Conservation (phyloP, 2,329 filamentous ascomycete genomes). For the Microcyclospora tardicrescens region DNA sequence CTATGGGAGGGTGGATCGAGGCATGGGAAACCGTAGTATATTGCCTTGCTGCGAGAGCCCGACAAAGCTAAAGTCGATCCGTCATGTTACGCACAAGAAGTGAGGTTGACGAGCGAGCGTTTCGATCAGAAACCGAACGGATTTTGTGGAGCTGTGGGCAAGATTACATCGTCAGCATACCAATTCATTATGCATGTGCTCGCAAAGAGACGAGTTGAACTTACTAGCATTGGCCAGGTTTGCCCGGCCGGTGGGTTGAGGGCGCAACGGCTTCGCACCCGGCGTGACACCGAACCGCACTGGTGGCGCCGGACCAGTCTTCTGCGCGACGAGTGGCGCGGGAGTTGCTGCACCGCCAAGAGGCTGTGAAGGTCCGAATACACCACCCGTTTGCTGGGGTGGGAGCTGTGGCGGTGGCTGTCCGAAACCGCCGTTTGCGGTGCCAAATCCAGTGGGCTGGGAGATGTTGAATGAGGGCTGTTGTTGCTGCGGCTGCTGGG, state of each 20-base stretch:
- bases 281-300: conserved; percentile 74
- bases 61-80: no score
- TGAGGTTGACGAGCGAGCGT: neutral
- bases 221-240: conserved; percentile 93
- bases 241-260: conserved; percentile 81
- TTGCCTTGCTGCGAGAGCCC: no score
- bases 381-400: conserved; percentile 39
- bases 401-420: conserved; percentile 42
- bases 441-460: conserved; percentile 23
- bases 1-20: no score
- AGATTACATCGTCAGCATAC: conserved; percentile 7
- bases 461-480: conserved; percentile 28
- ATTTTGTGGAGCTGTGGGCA: conserved; percentile 48
- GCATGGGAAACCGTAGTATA: no score
- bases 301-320: conserved; percentile 74
- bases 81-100: no score
- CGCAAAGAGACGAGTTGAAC: conserved; percentile 30
- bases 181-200: conserved; percentile 3
- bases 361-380: conserved; percentile 20
- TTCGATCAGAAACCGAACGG: conserved; percentile 51
- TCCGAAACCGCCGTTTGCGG: conserved; percentile 14
- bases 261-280: conserved; percentile 60
- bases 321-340: conserved; percentile 57
- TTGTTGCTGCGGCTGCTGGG: conserved; percentile 34
- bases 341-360: conserved; percentile 22